Conservation (phyloP, 495 filamentous ascomycete genomes). For the Penicillium canariense region DNA sequence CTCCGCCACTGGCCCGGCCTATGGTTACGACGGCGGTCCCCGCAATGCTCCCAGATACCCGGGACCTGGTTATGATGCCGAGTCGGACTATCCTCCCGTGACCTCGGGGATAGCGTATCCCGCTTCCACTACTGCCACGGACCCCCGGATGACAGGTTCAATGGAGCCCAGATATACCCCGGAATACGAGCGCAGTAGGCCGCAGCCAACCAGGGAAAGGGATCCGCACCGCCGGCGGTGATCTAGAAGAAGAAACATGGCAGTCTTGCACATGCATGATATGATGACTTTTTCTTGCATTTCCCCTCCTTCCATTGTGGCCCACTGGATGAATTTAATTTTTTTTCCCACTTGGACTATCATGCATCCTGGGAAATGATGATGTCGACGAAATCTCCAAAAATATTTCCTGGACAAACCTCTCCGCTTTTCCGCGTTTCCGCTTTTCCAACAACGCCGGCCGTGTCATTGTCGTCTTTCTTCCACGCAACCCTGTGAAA, state of each 20-base stretch:
- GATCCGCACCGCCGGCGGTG: slow-evolving; percentile 44
- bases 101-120: slow-evolving; percentile 46
- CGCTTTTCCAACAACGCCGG: slow-evolving; percentile 2
- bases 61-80: slow-evolving; percentile 46
- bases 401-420: slow-evolving; percentile 16
- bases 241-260: slow-evolving; percentile 5
- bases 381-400: slow-evolving; percentile 17
- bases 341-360: slow-evolving; percentile 21
- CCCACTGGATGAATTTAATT: slow-evolving; percentile 14
- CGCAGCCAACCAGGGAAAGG: slow-evolving; percentile 42
- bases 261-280: slow-evolving; percentile 13
- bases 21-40: slow-evolving; percentile 40
- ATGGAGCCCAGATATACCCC: slow-evolving; percentile 51
- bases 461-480: slow-evolving; percentile 6
- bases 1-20: slow-evolving; percentile 29
- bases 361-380: slow-evolving; percentile 23
- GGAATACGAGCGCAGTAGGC: slow-evolving; percentile 47
- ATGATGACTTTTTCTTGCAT: slow-evolving; percentile 15
- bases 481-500: slow-evolving; percentile 10
- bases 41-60: slow-evolving; percentile 49
- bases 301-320: slow-evolving; percentile 5
- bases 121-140: slow-evolving; percentile 41
- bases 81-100: slow-evolving; percentile 45
- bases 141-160: slow-evolving; percentile 37
- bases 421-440: slow-evolving; percentile 4